Percentiles rank a stretch among this genome's conserved stretches.
These are phyloP conservation scores for Blumeria graminis DNA, from an alignment of 2,329 filamentous ascomycete species.

Conservation along the genomic window DNA sequence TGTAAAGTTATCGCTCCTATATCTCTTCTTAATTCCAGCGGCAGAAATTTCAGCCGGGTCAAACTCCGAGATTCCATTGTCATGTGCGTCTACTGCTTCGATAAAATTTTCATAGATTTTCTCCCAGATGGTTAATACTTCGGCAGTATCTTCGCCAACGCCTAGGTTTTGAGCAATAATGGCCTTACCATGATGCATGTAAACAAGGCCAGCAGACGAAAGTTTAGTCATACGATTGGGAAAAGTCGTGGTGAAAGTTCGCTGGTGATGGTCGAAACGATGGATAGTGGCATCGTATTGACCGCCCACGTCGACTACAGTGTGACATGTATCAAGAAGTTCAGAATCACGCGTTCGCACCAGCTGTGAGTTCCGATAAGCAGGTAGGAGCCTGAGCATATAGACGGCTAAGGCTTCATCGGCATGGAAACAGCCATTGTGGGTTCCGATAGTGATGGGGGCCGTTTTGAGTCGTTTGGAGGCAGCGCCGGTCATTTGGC, in stretches of 20 bases:
- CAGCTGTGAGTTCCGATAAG: slow-evolving; percentile 49
- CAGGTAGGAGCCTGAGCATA: slow-evolving; percentile 72
- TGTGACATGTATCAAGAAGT: slow-evolving; percentile 61
- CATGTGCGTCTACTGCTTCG: slow-evolving; percentile 90
- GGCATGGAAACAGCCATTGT: slow-evolving; percentile 93
- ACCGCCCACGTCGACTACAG: slow-evolving; percentile 91
- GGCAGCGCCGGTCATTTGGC: slow-evolving; percentile 40
- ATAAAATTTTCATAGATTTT: slow-evolving; percentile 88
- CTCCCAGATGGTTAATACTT: slow-evolving; percentile 53
- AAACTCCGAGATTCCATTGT: slow-evolving; percentile 78
- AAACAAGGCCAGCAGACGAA: slow-evolving; percentile 79
- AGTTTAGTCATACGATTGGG: slow-evolving; percentile 69
- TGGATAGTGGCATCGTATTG: slow-evolving; percentile 57
- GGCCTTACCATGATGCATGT: slow-evolving; percentile 75
- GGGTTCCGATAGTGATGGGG: slow-evolving; percentile 43
- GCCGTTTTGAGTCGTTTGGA: slow-evolving; percentile 69
- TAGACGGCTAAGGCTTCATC: slow-evolving; percentile 94
- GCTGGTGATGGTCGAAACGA: slow-evolving; percentile 95
- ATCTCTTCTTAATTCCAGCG: slow-evolving; percentile 58
- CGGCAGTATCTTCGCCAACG: slow-evolving; percentile 33
- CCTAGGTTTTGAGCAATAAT: slow-evolving; percentile 50
- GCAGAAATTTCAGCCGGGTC: slow-evolving; percentile 43
- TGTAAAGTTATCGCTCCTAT: slow-evolving; percentile 59
- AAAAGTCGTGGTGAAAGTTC: slow-evolving; percentile 67
- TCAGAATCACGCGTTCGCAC: slow-evolving; percentile 72